A percentile compares a stretch with the other conserved stretches of the same genome.
These are phyloP conservation scores for Aspergillus candidus DNA, from an alignment of 2,329 filamentous ascomycete species.

Conservation along the genomic window DNA sequence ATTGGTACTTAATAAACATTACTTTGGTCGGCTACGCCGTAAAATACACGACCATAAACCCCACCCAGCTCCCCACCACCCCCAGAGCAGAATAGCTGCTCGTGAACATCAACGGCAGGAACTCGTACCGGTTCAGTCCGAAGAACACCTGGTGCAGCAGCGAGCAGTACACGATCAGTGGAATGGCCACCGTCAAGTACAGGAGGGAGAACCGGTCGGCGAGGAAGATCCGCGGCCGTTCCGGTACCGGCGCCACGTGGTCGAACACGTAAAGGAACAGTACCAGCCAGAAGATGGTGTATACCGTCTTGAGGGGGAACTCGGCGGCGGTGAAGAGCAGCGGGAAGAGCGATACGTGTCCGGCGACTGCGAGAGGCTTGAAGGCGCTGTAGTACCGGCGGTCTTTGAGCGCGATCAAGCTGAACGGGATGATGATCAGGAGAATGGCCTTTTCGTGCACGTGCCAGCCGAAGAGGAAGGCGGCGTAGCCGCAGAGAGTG, in stretches of 20 bases:
- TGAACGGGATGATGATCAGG: conserved; percentile 91
- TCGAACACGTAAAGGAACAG: conserved; percentile 83
- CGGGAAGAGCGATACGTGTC: conserved; percentile 92
- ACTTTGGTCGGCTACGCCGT: conserved; percentile 29
- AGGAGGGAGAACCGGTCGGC: conserved; percentile 85
- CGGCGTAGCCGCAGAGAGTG: conserved; percentile 90
- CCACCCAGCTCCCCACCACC: conserved; percentile 92
- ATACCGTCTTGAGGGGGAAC: conserved; percentile 88
- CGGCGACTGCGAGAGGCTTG: conserved; percentile 81
- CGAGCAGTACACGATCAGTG: conserved; percentile 82
- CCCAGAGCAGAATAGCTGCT: conserved; percentile 91
- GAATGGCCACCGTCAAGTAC: conserved; percentile 85
- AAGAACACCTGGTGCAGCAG: conserved; percentile 78
- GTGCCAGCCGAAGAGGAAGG: conserved; percentile 97
- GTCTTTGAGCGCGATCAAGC: conserved; percentile 82
- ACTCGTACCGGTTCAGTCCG: conserved; percentile 67
- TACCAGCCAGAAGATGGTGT: conserved; percentile 87
- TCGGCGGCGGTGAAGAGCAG: conserved; percentile 87
- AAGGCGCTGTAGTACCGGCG: conserved; percentile 88
- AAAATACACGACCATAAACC: conserved; percentile 90
- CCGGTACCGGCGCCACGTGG: conserved; percentile 75
- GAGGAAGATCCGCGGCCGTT: conserved; percentile 74
- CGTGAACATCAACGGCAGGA: conserved; percentile 93
- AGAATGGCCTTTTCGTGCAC: conserved; percentile 97
- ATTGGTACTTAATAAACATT: background rate